Percentiles rank a stretch among this genome's conserved stretches.
phyloP scores from a whole-genome alignment of 2,329 filamentous ascomycete species.

The Alternaria infectoria region DNA sequence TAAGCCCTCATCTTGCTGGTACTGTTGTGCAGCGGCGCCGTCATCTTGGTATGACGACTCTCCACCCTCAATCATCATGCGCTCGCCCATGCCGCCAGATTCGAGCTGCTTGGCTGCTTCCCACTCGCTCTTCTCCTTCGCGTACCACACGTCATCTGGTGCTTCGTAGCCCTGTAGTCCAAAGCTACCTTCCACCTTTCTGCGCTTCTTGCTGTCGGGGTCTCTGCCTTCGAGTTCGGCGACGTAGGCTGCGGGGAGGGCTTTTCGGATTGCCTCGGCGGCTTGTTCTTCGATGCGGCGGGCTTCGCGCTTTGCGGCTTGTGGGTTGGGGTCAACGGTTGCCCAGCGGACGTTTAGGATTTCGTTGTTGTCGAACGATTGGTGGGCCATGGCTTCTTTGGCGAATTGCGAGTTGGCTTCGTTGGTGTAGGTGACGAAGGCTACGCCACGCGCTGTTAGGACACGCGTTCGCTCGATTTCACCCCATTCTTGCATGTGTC shows the following conservation, averaged over 20 bases:
- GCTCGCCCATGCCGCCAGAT: conserved; percentile 62
- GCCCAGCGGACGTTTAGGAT: conserved; percentile 97
- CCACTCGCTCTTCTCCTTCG: conserved; percentile 72
- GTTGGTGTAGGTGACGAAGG: conserved; percentile 92
- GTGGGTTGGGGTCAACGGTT: conserved; percentile 92
- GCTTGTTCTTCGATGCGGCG: conserved; percentile 92
- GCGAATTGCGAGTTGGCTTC: conserved; percentile 60
- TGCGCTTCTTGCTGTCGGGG: conserved; percentile 82
- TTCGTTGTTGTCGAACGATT: conserved; percentile 88
- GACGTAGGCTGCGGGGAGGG: conserved; percentile 87
- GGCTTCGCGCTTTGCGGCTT: conserved; percentile 91
- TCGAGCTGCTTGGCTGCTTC: conserved; percentile 68
- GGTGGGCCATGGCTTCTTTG: conserved; percentile 92
- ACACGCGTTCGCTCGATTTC: conserved; percentile 88
- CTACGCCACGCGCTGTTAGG: conserved; percentile 86
- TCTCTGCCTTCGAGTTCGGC: conserved; percentile 93
- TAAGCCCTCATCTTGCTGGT: conserved; percentile 23
- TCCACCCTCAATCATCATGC: conserved; percentile 55
- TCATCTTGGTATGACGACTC: conserved; percentile 41
- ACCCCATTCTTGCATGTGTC: conserved; percentile 97
- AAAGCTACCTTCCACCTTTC: conserved; percentile 85
- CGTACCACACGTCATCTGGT: conserved; percentile 92
- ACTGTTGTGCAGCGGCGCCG: conserved; percentile 12
- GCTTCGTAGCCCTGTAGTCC: conserved; percentile 91
- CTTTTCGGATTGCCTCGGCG: conserved; percentile 87